phyloP scores from a whole-genome alignment of 192 early-diverging fungal species.

The Umbelopsis vinacea region DNA sequence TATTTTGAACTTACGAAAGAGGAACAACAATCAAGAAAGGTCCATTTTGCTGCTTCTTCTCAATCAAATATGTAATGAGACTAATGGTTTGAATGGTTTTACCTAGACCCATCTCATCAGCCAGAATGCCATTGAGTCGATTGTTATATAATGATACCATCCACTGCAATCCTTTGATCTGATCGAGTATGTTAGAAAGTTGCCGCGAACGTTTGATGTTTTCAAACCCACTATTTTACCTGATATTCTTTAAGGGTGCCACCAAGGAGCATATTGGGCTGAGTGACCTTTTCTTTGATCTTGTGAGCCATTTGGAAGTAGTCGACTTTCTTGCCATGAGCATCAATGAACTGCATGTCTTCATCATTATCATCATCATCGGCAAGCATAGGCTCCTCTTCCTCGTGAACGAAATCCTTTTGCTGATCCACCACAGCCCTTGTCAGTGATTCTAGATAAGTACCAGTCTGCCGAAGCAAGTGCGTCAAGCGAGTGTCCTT shows the following conservation, averaged over 20 bases:
- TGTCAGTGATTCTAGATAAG: constrained; percentile 82
- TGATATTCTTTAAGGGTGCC: constrained; percentile 97
- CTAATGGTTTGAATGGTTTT: constrained; percentile 96
- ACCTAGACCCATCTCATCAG: constrained; percentile 93
- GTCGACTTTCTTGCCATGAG: constrained; percentile 59
- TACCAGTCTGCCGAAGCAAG: constrained; percentile 86
- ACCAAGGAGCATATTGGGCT: constrained; percentile 83
- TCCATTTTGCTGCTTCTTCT: constrained; percentile 90
- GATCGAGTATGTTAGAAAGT: constrained; percentile 7
- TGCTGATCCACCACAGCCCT: constrained; percentile 86
- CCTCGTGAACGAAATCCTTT: constrained; percentile 47
- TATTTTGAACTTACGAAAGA: constrained; percentile 68
- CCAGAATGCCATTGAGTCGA: constrained; percentile 94
- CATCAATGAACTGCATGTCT: constrained; percentile 33
- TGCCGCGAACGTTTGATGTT: not conserved
- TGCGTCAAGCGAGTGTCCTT: constrained; percentile 96
- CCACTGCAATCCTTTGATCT: constrained; percentile 95
- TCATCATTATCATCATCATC: constrained; percentile 35
- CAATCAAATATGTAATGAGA: constrained; percentile 93
- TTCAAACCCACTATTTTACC: constrained; percentile 25
- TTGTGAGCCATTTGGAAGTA: constrained; percentile 92
- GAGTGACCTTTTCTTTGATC: constrained; percentile 77
- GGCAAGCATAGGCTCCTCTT: constrained; percentile 31
- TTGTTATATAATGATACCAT: constrained; percentile 99
- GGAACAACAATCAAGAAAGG: constrained; percentile 96